A percentile compares a stretch with the other conserved stretches of the same genome.
These are phyloP conservation scores for Suillus clintonianus DNA, from an alignment of 768 basidiomycete genomes.

Conservation along the genomic window DNA sequence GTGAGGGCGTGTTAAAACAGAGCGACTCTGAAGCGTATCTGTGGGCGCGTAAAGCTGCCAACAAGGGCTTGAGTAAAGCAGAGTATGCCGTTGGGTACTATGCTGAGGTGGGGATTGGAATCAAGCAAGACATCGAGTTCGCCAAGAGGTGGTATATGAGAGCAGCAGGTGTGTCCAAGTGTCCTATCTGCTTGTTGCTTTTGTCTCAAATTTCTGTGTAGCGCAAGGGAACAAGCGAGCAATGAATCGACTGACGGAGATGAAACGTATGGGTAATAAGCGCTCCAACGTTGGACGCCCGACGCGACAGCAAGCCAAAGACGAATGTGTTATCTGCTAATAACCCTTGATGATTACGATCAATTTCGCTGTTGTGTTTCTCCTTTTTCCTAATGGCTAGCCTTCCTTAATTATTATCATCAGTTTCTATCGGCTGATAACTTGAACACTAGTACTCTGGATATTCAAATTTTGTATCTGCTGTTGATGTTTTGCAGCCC, in stretches of 20 bases:
- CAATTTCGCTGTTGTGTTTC: background rate
- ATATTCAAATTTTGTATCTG: constrained; percentile 10
- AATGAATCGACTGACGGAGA: constrained; percentile 93
- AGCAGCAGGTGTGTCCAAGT: constrained; percentile 77
- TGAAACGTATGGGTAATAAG: constrained; percentile 88
- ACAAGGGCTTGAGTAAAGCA: constrained; percentile 94
- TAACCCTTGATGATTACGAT: background rate
- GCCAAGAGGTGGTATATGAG: constrained; percentile 99
- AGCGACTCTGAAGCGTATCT: constrained; percentile 98
- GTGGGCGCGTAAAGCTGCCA: constrained; percentile 95
- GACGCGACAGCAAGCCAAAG: constrained; percentile 90
- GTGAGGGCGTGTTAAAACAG: constrained; percentile 94
- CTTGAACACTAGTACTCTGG: constrained; percentile 5
- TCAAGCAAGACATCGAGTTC: constrained; percentile 93
- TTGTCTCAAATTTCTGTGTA: constrained; percentile 31
- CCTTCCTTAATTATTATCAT: background rate
- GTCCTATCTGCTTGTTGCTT: constrained; percentile 1
- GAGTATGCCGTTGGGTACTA: constrained; percentile 99
- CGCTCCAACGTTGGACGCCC: constrained; percentile 78
- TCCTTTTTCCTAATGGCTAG: background rate
- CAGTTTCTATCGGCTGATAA: background rate
- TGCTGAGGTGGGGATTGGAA: constrained; percentile 95
- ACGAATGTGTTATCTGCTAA: constrained; percentile 86
- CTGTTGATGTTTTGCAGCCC: constrained; percentile 17
- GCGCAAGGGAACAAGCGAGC: constrained; percentile 98